Conservation (phyloP, 1,139 yeast genomes). For the Yamadazyma sp. region DNA sequence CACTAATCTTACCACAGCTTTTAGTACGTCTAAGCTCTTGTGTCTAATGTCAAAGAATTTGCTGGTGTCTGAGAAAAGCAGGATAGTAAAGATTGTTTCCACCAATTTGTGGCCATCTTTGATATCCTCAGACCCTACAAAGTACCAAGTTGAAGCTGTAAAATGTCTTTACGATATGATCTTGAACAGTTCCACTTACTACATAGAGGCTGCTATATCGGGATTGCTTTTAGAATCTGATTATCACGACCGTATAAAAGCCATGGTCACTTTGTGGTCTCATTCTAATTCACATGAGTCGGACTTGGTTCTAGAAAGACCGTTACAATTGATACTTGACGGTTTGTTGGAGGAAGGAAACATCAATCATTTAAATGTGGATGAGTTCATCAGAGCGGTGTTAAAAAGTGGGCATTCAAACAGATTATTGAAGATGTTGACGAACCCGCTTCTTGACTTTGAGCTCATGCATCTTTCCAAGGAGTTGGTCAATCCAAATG, state of each 20-base stretch:
- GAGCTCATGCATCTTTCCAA: constrained; percentile 28
- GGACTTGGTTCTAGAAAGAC: constrained; percentile 53
- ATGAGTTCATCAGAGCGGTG: constrained; percentile 57
- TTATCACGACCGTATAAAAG: constrained; percentile 37
- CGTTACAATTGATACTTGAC: constrained; percentile 70
- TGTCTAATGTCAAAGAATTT: constrained; percentile 30
- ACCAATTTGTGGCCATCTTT: constrained; percentile 50
- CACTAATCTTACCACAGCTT: constrained; percentile 28
- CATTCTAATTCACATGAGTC: constrained; percentile 51
- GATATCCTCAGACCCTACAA: constrained; percentile 42
- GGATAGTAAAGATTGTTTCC: constrained; percentile 23
- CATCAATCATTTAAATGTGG: constrained; percentile 44
- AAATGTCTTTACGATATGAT: constrained; percentile 49
- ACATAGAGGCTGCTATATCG: constrained; percentile 62
- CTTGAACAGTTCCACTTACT: constrained; percentile 32
- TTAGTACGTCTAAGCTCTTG: constrained; percentile 50
- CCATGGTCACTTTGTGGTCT: constrained; percentile 60
- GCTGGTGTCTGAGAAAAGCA: constrained; percentile 26
- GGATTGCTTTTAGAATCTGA: constrained; percentile 44
- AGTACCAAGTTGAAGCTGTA: constrained; percentile 63
- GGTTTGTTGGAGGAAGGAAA: constrained; percentile 47
- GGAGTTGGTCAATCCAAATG: constrained; percentile 24
- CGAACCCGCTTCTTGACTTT: constrained; percentile 48
- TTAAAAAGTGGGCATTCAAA: constrained; percentile 56
- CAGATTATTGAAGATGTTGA: constrained; percentile 56